A percentile compares a stretch with the other conserved stretches of the same genome.
These are phyloP conservation scores for Elaeis guineensis DNA, from an alignment of 176 grass and related monocot genomes.

Conservation along the genomic window DNA sequence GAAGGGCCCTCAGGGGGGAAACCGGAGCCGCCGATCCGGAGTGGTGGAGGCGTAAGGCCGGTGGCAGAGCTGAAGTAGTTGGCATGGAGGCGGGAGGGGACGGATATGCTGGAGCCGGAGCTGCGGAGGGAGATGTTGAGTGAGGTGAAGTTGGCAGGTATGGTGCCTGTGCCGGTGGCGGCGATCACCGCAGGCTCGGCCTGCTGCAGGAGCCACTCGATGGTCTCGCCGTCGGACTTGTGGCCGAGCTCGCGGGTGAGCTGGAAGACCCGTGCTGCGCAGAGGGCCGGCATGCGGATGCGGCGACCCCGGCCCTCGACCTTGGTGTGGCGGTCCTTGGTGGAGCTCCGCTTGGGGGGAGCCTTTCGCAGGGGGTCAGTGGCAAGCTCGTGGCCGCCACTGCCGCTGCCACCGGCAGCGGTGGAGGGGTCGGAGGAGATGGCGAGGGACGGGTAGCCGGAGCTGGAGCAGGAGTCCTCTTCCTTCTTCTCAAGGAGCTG, in stretches of 20 bases:
- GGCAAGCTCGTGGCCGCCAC: background rate
- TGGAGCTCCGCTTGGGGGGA: conserved; percentile 19
- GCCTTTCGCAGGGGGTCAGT: background rate
- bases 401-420: background rate
- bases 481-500: conserved; percentile 30
- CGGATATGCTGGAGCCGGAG: conserved; percentile 20
- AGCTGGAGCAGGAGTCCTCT: conserved; percentile 20
- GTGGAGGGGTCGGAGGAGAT: conserved; percentile 9
- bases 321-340: conserved; percentile 31
- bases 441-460: conserved; percentile 12
- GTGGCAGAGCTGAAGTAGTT: conserved; percentile 9
- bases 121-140: conserved; percentile 33
- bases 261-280: conserved; percentile 22
- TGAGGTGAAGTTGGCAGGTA: conserved; percentile 27
- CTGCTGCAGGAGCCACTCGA: conserved; percentile 32
- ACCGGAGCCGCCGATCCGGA: background rate
- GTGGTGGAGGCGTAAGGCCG: conserved; percentile 2
- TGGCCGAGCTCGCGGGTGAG: conserved; percentile 28
- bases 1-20: conserved; percentile 6
- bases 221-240: conserved; percentile 30
- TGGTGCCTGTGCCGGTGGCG: conserved; percentile 24
- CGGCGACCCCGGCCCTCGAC: conserved; percentile 27
- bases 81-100: conserved; percentile 24
- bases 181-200: conserved; percentile 27
- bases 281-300: conserved; percentile 30